Evolutionary conservation across 306 rosid species (phyloP).

Genomic region (Mimosa bimucronata): DNA sequence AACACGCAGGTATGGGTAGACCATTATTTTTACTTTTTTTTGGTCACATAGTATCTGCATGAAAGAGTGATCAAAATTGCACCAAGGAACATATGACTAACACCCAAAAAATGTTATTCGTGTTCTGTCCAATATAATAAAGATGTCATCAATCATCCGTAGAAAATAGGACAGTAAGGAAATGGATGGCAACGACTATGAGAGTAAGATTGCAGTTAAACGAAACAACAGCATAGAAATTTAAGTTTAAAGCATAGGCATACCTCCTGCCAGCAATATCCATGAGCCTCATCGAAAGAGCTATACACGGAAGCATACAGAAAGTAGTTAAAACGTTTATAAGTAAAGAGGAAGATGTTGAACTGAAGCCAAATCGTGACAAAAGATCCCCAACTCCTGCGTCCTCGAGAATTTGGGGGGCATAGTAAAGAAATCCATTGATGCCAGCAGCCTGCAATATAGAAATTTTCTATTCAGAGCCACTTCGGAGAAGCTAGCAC

Average conservation of each 20-base stretch:
- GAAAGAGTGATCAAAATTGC: not conserved
- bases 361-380: constrained; percentile 57
- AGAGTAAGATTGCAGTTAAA: not conserved
- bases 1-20: not conserved
- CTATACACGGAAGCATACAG: constrained; percentile 84
- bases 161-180: constrained; percentile 7
- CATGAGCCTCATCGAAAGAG: constrained; percentile 64
- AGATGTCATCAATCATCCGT: not conserved
- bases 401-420: constrained; percentile 73
- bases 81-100: not conserved
- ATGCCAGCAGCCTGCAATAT: constrained; percentile 65
- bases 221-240: not conserved
- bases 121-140: not conserved
- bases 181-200: constrained; percentile 1
- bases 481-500: constrained; percentile 16
- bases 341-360: constrained; percentile 61
- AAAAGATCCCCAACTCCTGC: constrained; percentile 61
- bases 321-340: constrained; percentile 58
- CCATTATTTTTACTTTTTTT: not conserved
- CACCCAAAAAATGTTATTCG: not conserved
- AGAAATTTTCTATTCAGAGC: constrained; percentile 14
- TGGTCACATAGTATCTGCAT: not conserved
- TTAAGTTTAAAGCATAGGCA: constrained; percentile 29
- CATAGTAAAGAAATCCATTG: constrained; percentile 71
- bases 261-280: constrained; percentile 82